phyloP scores from a whole-genome alignment of 768 basidiomycete genomes.

The Exidia glandulosa region DNA sequence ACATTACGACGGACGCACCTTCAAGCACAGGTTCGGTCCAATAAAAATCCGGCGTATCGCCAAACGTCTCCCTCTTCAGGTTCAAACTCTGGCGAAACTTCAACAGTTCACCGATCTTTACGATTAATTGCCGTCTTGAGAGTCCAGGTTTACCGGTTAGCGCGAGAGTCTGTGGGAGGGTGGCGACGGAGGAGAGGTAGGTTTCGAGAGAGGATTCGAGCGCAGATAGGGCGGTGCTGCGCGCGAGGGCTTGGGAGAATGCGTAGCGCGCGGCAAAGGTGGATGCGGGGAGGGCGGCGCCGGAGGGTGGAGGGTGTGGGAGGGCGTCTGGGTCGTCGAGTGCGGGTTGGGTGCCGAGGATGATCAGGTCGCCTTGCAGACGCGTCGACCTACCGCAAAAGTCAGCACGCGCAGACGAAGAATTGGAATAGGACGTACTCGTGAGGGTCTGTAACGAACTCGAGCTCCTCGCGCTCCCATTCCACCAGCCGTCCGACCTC shows the following conservation, averaged over 20 bases:
- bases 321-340: constrained; percentile 39
- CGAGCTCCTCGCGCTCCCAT: constrained; percentile 79
- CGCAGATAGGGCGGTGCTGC: constrained; percentile 78
- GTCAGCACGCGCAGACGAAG: constrained; percentile 3
- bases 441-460: constrained; percentile 82
- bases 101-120: constrained; percentile 86
- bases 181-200: constrained; percentile 74
- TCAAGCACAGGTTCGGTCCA: constrained; percentile 92
- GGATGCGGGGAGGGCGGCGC: constrained; percentile 42
- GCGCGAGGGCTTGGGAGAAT: constrained; percentile 81
- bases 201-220: constrained; percentile 77
- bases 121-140: constrained; percentile 70
- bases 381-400: constrained; percentile 53
- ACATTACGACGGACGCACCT: constrained; percentile 30
- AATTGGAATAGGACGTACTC: constrained; percentile 43
- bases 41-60: constrained; percentile 84
- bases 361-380: constrained; percentile 84
- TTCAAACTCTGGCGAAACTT: constrained; percentile 88
- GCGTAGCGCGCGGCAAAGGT: constrained; percentile 83
- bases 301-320: constrained; percentile 18
- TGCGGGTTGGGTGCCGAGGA: constrained; percentile 61
- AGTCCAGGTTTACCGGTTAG: constrained; percentile 78
- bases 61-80: constrained; percentile 79
- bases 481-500: constrained; percentile 57
- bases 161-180: constrained; percentile 63